Evolutionary conservation across 108 stramenopile genomes (phyloP).

Genomic region (Discostella pseudostelligera): DNA sequence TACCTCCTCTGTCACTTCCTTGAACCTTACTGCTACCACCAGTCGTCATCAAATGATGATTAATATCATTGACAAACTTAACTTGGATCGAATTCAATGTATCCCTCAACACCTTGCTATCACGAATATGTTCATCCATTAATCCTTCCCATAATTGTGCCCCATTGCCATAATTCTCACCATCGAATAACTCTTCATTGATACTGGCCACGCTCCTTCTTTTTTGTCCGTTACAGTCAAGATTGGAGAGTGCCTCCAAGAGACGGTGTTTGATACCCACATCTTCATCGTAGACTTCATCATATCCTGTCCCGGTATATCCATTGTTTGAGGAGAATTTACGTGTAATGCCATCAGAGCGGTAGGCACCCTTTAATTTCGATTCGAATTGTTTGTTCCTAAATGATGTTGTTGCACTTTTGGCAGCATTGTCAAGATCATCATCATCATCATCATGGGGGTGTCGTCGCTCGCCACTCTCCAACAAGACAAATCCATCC

Average conservation of each 20-base stretch:
- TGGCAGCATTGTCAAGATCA: too few relatives aligned
- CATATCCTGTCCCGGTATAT: conserved; percentile 76
- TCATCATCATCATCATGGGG: conserved; percentile 42
- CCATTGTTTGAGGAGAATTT: conserved; percentile 44
- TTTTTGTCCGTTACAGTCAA: conserved; percentile 1
- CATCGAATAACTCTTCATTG: conserved; percentile 41
- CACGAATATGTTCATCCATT: conserved; percentile 52
- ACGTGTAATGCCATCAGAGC: conserved; percentile 69
- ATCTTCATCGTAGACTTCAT: conserved; percentile 70
- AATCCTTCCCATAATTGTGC: conserved; percentile 45
- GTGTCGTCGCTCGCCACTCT: conserved; percentile 82
- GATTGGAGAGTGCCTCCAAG: conserved; percentile 16
- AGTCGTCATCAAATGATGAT: conserved; percentile 20
- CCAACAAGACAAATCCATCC: conserved; percentile 73
- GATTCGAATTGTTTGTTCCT: conserved; percentile 38
- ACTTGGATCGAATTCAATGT: conserved; percentile 32
- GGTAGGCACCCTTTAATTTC: conserved; percentile 29
- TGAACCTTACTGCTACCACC: too few relatives aligned
- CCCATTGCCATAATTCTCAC: conserved; percentile 18
- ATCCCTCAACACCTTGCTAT: conserved; percentile 33
- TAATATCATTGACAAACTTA: conserved; percentile 31
- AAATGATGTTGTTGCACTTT: neutral
- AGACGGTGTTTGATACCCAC: conserved; percentile 54
- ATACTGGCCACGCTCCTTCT: neutral
- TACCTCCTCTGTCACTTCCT: neutral